Evolutionary conservation across 345 rosid genomes (phyloP).

Genomic region (Tarenaya hassleriana): DNA sequence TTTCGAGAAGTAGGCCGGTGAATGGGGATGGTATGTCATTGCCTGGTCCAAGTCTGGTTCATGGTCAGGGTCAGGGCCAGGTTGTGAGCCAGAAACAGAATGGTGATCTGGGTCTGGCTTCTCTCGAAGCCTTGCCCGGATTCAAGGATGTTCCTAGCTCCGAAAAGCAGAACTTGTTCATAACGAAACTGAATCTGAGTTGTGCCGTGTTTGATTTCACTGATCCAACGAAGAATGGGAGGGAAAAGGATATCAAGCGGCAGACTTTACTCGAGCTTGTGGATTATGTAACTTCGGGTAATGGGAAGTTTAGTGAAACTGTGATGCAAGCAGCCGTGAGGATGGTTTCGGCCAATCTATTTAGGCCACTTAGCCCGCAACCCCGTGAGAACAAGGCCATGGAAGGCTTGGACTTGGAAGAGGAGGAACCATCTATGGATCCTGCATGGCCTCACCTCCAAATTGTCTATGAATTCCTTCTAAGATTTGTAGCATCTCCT

Average conservation of each 20-base stretch:
- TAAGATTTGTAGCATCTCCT: conserved; percentile 72
- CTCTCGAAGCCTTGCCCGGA: conserved; percentile 36
- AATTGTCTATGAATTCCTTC: conserved; percentile 65
- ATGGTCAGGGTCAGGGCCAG: neutral
- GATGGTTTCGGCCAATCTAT: conserved; percentile 44
- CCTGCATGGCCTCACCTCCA: conserved; percentile 91
- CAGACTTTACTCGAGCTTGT: conserved; percentile 52
- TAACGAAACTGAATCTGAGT: conserved; percentile 38
- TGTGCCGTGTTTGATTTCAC: conserved; percentile 42
- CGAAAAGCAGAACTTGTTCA: conserved; percentile 39
- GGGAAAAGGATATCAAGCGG: conserved; percentile 50
- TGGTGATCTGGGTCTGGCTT: conserved; percentile 1
- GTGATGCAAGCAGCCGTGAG: conserved; percentile 37
- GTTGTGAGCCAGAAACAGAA: too few relatives aligned
- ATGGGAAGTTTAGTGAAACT: conserved; percentile 39
- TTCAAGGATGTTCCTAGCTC: conserved; percentile 44
- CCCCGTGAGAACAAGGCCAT: conserved; percentile 40
- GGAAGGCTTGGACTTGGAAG: conserved; percentile 54
- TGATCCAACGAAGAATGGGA: conserved; percentile 35
- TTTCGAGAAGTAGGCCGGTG: conserved; percentile 26
- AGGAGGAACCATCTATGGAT: conserved; percentile 78
- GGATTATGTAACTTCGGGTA: conserved; percentile 41
- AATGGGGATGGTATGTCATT: conserved; percentile 33
- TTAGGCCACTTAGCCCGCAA: conserved; percentile 37
- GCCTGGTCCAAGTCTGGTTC: conserved; percentile 14